phyloP scores from a whole-genome alignment of 2,329 filamentous ascomycete genomes.

The Botrytis galanthina region DNA sequence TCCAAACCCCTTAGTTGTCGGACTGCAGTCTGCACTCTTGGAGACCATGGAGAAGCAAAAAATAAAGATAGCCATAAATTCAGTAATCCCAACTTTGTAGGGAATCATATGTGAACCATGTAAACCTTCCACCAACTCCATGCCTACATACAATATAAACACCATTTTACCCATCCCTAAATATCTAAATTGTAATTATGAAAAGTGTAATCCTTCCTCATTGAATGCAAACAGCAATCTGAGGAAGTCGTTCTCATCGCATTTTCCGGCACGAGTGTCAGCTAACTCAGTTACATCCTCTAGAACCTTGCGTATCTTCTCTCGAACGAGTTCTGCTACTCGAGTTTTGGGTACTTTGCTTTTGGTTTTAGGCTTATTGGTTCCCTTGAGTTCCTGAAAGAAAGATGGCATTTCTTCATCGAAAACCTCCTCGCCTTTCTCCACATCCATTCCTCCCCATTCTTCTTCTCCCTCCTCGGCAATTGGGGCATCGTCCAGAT shows the following conservation, averaged over 20 bases:
- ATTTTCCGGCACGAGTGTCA: conserved; percentile 79
- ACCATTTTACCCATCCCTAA: conserved; percentile 23
- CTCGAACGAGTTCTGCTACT: conserved; percentile 75
- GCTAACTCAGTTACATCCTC: conserved; percentile 76
- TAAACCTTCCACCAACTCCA: conserved; percentile 28
- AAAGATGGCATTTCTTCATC: conserved; percentile 78
- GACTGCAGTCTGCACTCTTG: not conserved
- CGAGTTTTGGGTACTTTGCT: conserved; percentile 74
- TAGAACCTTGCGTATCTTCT: conserved; percentile 83
- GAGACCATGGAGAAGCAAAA: not conserved
- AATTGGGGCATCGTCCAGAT: conserved; percentile 45
- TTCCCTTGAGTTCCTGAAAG: conserved; percentile 63
- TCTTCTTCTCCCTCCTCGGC: conserved; percentile 49
- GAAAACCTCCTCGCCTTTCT: conserved; percentile 41
- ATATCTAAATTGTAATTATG: conserved; percentile 27
- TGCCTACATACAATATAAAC: conserved; percentile 19
- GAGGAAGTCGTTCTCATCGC: conserved; percentile 90
- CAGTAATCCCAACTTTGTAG: conserved; percentile 4
- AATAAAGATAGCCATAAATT: not conserved
- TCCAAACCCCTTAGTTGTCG: not conserved
- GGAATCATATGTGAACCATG: not conserved
- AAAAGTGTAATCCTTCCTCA: conserved; percentile 86
- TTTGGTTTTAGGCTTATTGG: conserved; percentile 59
- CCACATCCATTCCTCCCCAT: conserved; percentile 52
- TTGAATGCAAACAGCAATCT: conserved; percentile 80